These are phyloP conservation scores for Saccharomycopsis vini DNA, from an alignment of 805 yeast genomes.

Conservation along the genomic window DNA sequence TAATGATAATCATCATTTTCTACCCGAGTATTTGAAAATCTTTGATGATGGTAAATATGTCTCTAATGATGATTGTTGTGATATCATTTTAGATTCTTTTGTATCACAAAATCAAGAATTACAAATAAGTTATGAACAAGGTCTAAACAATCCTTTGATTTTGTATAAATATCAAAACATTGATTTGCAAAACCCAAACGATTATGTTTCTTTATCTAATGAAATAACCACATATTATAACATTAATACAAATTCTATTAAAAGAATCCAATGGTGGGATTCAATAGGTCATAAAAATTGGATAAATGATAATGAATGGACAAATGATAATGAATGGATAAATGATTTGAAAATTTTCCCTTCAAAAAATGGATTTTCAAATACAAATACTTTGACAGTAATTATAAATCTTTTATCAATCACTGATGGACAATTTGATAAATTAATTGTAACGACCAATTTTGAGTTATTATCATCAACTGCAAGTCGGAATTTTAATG, in stretches of 20 bases:
- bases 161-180: constrained; percentile 3
- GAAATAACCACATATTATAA: not conserved
- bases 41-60: constrained; percentile 24
- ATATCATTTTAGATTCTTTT: constrained; percentile 41
- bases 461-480: not conserved
- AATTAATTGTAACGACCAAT: not conserved
- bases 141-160: constrained; percentile 3
- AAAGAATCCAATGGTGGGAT: constrained; percentile 11
- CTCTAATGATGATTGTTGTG: constrained; percentile 55
- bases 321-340: constrained; percentile 1
- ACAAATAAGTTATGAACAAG: constrained; percentile 69
- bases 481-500: not conserved
- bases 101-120: constrained; percentile 49
- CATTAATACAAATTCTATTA: not conserved
- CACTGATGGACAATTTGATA: too few relatives aligned
- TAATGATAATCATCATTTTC: constrained; percentile 1
- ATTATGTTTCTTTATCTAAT: constrained; percentile 5
- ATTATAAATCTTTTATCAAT: constrained; percentile 2
- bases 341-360: not conserved
- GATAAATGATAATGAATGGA: not conserved
- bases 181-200: constrained; percentile 2
- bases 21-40: constrained; percentile 11
- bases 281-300: not conserved
- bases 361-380: not conserved
- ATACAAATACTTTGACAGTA: not conserved